These are phyloP conservation scores for Coemansia erecta DNA, from an alignment of 192 early-diverging fungal species.

Conservation along the genomic window DNA sequence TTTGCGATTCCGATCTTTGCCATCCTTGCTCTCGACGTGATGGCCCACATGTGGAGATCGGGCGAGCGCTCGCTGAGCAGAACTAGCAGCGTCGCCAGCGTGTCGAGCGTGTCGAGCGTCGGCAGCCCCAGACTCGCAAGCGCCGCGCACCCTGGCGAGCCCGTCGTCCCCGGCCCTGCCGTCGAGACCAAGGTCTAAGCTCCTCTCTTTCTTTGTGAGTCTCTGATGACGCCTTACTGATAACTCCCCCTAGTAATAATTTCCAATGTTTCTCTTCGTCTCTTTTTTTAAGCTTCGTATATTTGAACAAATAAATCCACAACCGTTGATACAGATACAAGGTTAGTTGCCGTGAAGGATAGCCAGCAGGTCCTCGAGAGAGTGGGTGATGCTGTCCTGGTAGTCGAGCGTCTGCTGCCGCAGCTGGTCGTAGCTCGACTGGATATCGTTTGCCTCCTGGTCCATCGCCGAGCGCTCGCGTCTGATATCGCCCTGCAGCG, in stretches of 20 bases:
- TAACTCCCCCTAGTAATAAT: background rate
- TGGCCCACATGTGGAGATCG: slow-evolving; percentile 36
- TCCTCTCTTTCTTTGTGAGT: slow-evolving; percentile 1
- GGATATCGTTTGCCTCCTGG: slow-evolving; percentile 29
- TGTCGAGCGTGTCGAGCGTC: slow-evolving; percentile 31
- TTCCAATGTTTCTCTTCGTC: background rate
- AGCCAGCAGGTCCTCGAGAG: slow-evolving; percentile 43
- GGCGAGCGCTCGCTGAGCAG: slow-evolving; percentile 8
- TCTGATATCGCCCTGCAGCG: slow-evolving; percentile 28
- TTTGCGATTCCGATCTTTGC: slow-evolving; percentile 50
- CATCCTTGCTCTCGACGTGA: slow-evolving; percentile 36
- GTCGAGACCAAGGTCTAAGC: slow-evolving; percentile 50
- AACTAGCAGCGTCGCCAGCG: slow-evolving; percentile 17
- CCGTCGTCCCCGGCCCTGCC: slow-evolving; percentile 15
- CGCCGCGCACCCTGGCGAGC: slow-evolving; percentile 17
- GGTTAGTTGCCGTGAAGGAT: slow-evolving; percentile 25
- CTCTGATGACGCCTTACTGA: slow-evolving; percentile 1
- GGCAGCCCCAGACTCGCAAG: slow-evolving; percentile 26
- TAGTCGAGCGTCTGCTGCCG: slow-evolving; percentile 49
- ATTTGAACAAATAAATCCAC: background rate
- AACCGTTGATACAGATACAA: too few relatives aligned
- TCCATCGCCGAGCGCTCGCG: slow-evolving; percentile 36
- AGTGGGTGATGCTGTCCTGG: slow-evolving; percentile 48
- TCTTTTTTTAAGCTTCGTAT: background rate
- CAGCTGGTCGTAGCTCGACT: slow-evolving; percentile 36